phyloP scores from a whole-genome alignment of 345 rosid species.

The Hibiscus trionum region DNA sequence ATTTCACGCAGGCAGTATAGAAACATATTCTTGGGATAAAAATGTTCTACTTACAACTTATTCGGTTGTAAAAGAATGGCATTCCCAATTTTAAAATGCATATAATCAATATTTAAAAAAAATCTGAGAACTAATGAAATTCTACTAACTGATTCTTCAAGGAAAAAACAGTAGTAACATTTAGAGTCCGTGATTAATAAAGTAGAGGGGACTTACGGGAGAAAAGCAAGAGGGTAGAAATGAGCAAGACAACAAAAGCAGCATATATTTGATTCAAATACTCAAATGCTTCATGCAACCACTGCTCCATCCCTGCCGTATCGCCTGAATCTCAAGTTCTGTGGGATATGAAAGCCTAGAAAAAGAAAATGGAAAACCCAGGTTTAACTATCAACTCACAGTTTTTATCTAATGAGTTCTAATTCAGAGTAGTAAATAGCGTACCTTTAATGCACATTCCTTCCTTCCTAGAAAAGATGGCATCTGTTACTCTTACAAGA shows the following conservation, averaged over 20 bases:
- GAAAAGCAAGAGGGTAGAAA: conserved; percentile 45
- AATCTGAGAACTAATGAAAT: too few species aligned
- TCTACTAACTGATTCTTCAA: too few species aligned
- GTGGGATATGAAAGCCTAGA: background rate
- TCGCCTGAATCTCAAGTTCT: conserved; percentile 12
- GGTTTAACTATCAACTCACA: background rate
- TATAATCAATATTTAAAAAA: too few species aligned
- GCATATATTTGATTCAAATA: conserved; percentile 43
- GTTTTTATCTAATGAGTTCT: background rate
- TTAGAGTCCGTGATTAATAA: background rate
- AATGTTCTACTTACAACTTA: too few species aligned
- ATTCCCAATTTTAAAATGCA: too few species aligned
- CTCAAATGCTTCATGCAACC: conserved; percentile 40
- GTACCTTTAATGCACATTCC: background rate
- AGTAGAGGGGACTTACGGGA: conserved; percentile 26
- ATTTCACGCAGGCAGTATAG: too few species aligned
- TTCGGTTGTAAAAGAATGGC: too few species aligned
- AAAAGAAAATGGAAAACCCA: background rate
- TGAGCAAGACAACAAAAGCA: conserved; percentile 38
- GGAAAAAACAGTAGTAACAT: too few species aligned
- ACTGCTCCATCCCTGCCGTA: conserved; percentile 53
- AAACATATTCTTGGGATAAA: too few species aligned
- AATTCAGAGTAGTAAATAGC: background rate
- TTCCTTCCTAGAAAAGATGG: background rate
- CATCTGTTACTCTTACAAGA: too few species aligned